Percentiles rank a stretch among this genome's conserved stretches.
These are phyloP conservation scores for Quercus dentata DNA, from an alignment of 306 rosid genomes.

Conservation along the genomic window DNA sequence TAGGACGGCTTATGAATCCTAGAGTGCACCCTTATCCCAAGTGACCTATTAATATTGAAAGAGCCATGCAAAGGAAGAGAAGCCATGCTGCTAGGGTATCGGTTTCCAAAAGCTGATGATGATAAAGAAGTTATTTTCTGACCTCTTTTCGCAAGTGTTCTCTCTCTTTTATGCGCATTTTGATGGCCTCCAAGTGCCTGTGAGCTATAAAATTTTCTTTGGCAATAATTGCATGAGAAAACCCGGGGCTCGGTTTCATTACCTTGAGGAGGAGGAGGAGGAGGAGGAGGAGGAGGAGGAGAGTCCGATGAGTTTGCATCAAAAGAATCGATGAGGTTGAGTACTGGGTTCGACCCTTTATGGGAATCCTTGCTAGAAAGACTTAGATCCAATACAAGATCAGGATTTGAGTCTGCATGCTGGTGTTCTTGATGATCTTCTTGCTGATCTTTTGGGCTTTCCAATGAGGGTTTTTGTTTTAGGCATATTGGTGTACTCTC, in stretches of 20 bases:
- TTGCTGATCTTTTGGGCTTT: slow-evolving; percentile 15
- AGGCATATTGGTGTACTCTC: slow-evolving; percentile 18
- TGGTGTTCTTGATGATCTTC: slow-evolving; percentile 18
- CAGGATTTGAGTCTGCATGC: slow-evolving; percentile 14
- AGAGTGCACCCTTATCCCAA: slow-evolving; percentile 76
- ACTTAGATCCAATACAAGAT: slow-evolving; percentile 60
- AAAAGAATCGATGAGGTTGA: slow-evolving; percentile 66
- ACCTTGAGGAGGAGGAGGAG: slow-evolving; percentile 31
- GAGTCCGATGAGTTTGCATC: slow-evolving; percentile 34
- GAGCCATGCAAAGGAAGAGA: slow-evolving; percentile 91
- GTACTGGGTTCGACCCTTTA: slow-evolving; percentile 50
- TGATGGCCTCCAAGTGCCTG: slow-evolving; percentile 99
- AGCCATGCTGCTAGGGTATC: slow-evolving; percentile 67
- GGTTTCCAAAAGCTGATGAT: slow-evolving; percentile 25
- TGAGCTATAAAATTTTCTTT: slow-evolving; percentile 83
- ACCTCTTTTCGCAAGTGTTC: slow-evolving; percentile 72
- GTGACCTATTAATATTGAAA: slow-evolving; percentile 53
- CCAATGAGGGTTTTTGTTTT: slow-evolving; percentile 21
- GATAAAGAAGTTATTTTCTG: slow-evolving; percentile 13
- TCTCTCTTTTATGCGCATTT: slow-evolving; percentile 91
- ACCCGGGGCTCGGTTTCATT: slow-evolving; percentile 48
- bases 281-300: slow-evolving; percentile 38
- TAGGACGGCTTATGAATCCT: slow-evolving; percentile 69
- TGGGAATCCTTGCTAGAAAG: slow-evolving; percentile 48
- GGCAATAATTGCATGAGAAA: slow-evolving; percentile 94